These are phyloP conservation scores for Pseudocercospora vitis DNA, from an alignment of 2,329 filamentous ascomycete genomes.

Conservation along the genomic window DNA sequence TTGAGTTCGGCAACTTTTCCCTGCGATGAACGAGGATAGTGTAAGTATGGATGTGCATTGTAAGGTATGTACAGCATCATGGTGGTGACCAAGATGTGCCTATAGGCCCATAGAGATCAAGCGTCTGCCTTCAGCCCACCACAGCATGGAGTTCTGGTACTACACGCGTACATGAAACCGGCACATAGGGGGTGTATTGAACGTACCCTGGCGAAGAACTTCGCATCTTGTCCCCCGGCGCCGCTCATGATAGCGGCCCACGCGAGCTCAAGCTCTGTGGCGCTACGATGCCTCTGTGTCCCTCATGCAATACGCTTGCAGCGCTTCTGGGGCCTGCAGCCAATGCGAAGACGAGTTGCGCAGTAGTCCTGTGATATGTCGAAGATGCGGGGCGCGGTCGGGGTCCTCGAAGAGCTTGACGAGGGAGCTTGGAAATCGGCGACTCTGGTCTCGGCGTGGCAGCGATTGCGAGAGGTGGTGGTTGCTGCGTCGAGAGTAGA, in stretches of 20 bases:
- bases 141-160: too few species aligned
- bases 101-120: too few species aligned
- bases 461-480: neutral
- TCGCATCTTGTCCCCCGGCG: conserved; percentile 85
- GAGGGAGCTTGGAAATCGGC: neutral
- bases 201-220: conserved; percentile 96
- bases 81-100: neutral
- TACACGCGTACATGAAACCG: too few species aligned
- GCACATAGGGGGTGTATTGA: conserved; percentile 7
- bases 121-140: too few species aligned
- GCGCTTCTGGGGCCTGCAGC: conserved; percentile 11
- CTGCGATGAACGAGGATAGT: conserved; percentile 55
- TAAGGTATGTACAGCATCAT: conserved; percentile 15
- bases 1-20: conserved; percentile 98
- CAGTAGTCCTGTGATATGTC: conserved; percentile 13
- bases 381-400: conserved; percentile 13
- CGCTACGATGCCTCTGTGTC: conserved; percentile 7
- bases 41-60: conserved; percentile 16
- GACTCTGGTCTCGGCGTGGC: neutral
- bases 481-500: neutral
- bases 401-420: neutral
- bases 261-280: conserved; percentile 7
- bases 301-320: conserved; percentile 19
- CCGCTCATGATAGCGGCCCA: conserved; percentile 51
- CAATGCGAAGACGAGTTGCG: conserved; percentile 15